Base-by-base conservation (phyloP, 2,329 filamentous ascomycete genomes). In the Tolypocladium tropicale region DNA sequence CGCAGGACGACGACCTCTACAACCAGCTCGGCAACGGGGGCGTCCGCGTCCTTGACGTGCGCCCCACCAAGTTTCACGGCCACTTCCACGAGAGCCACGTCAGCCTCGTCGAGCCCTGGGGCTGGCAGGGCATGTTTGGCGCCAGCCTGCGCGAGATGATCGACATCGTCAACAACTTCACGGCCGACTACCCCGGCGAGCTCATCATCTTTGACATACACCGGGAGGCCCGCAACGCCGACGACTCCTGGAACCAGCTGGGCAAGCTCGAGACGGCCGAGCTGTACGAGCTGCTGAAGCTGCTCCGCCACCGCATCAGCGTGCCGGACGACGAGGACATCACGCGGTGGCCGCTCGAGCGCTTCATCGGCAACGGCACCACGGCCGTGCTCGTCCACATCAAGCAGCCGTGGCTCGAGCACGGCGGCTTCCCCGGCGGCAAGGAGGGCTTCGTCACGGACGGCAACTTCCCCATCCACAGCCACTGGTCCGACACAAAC, bases 171-270 rank as follows among this genome's bases (percentile, higher is more conserved):
- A 70, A 69, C 57, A 32, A 57, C 4, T 72, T 70, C 59, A 67
- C 65, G 51, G 33, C 56, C 0, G 43, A 64, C 6, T 50, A 61
- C 25, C 68, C 68, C 3, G 69, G 69, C 12, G 69, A 72, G 58
- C 61, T 71, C 50, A 61, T 68, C 62, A 70, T 72, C 55, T 61
- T 62, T 55, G 69, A 72, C 52, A 56, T 72, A 14, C 60, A 68
- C 37, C 6, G 9, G 2, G 59, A 62, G 2, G 54, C 53, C 28
- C 58, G 56, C 39, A 53, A 48, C 23, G 43, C 52, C 2, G 21
- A 49, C 16, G 52, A 50, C 12, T 14, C n/a, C 7, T 60, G 41
- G n/a, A 18, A 37, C 5, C 3, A 14, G 0, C 43, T 63, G 21
- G 25, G 55, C 18, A 33, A 53, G 10, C 10, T 21, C 7, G 60